Conservation (phyloP, 1,284 basidiomycete species). For the Marasmius fiardii region DNA sequence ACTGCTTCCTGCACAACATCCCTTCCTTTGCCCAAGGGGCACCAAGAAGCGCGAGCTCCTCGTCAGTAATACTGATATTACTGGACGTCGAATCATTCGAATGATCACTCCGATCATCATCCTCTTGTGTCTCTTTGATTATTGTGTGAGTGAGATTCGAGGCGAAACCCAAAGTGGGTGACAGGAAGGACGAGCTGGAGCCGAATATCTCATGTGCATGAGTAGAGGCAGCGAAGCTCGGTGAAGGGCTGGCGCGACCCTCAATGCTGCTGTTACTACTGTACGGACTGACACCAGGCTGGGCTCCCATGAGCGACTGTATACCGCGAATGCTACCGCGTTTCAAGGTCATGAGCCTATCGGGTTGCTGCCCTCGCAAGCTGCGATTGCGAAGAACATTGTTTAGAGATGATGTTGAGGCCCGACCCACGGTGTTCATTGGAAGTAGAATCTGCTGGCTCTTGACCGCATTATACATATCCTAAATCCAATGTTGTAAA, state of each 20-base stretch:
- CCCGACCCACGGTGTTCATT: slow-evolving; percentile 38
- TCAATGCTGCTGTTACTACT: slow-evolving; percentile 80
- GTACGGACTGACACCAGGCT: slow-evolving; percentile 62
- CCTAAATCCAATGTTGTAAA: slow-evolving; percentile 41
- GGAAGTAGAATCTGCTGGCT: slow-evolving; percentile 89
- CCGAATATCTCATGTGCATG: slow-evolving; percentile 52
- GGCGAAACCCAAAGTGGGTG: slow-evolving; percentile 89
- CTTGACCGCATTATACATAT: slow-evolving; percentile 93
- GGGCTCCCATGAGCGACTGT: slow-evolving; percentile 70
- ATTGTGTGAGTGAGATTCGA: slow-evolving; percentile 95
- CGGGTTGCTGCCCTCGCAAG: slow-evolving; percentile 55
- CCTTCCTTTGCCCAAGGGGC: slow-evolving; percentile 99
- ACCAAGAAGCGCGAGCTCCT: slow-evolving; percentile 91
- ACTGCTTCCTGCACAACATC: slow-evolving; percentile 90
- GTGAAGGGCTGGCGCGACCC: slow-evolving; percentile 84
- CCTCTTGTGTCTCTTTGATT: slow-evolving; percentile 91
- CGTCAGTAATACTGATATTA: slow-evolving; percentile 83
- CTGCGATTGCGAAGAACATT: slow-evolving; percentile 67
- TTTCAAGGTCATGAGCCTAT: slow-evolving; percentile 77
- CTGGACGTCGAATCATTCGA: slow-evolving; percentile 61
- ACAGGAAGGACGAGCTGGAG: slow-evolving; percentile 60
- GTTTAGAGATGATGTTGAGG: slow-evolving; percentile 53
- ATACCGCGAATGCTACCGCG: slow-evolving; percentile 87
- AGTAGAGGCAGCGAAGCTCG: slow-evolving; percentile 82
- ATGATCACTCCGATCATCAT: slow-evolving; percentile 73